A percentile compares a stretch with the other conserved stretches of the same genome.
Evolutionary conservation across 2,329 filamentous ascomycete genomes (phyloP).

Genomic region (Rugonectria rugulosa): DNA sequence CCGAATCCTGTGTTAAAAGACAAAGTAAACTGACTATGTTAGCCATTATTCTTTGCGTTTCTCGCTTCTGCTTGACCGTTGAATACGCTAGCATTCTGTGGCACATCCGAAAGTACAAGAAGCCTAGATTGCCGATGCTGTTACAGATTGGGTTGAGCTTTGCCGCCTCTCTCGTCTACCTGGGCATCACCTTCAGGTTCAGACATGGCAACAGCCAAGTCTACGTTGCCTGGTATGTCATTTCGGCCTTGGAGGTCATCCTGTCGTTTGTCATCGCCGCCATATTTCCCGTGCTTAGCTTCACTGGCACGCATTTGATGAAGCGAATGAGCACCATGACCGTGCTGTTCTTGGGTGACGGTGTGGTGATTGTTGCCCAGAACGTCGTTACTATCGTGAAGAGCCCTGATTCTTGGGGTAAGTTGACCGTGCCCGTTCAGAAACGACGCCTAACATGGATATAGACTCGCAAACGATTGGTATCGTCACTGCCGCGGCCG

Average conservation of each 20-base stretch:
- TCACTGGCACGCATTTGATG: constrained; percentile 68
- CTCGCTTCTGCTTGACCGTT: constrained; percentile 58
- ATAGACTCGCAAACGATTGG: constrained; percentile 50
- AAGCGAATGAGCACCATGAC: constrained; percentile 70
- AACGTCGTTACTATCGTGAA: constrained; percentile 60
- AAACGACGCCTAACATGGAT: constrained; percentile 13
- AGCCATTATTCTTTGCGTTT: constrained; percentile 58
- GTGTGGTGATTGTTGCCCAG: constrained; percentile 64
- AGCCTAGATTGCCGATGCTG: constrained; percentile 45
- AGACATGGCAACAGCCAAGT: constrained; percentile 43
- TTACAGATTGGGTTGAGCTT: constrained; percentile 48
- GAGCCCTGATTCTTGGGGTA: constrained; percentile 51
- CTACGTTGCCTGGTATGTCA: constrained; percentile 59
- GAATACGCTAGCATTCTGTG: constrained; percentile 60
- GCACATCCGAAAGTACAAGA: constrained; percentile 51
- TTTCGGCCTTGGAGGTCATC: constrained; percentile 61
- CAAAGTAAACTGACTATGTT: neutral
- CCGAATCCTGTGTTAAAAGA: too few species aligned
- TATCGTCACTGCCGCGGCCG: constrained; percentile 47
- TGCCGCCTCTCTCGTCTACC: constrained; percentile 47
- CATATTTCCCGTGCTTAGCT: constrained; percentile 63
- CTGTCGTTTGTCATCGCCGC: constrained; percentile 61
- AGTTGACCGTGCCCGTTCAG: neutral
- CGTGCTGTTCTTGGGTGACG: constrained; percentile 72
- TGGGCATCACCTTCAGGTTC: constrained; percentile 52